Evolutionary conservation across 345 rosid species (phyloP).

Genomic region (Trapa bicornis): DNA sequence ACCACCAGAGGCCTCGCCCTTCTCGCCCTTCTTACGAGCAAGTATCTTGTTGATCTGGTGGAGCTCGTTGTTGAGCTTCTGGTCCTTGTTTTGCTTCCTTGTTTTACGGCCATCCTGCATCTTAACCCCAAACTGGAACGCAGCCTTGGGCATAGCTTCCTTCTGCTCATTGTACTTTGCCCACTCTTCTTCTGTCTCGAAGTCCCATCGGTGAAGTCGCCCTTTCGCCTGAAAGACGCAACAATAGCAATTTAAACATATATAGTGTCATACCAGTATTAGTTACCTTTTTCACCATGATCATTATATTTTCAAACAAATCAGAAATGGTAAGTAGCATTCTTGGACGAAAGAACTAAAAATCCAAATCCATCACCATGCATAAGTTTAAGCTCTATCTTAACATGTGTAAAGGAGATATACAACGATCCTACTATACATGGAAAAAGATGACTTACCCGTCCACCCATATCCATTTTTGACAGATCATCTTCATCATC

Average conservation of each 20-base stretch:
- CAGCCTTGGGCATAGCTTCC: constrained; percentile 99
- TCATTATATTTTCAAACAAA: too few relatives aligned
- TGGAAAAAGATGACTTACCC: constrained; percentile 33
- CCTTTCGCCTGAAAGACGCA: constrained; percentile 62
- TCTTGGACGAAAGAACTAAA: not conserved
- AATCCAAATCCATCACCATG: not conserved
- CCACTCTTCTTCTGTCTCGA: constrained; percentile 99
- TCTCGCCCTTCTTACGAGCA: constrained; percentile 78
- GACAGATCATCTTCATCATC: constrained; percentile 92
- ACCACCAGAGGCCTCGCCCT: constrained; percentile 39
- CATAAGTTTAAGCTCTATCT: not conserved
- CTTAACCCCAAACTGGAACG: constrained; percentile 96
- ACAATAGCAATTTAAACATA: not conserved
- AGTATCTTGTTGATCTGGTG: constrained; percentile 86
- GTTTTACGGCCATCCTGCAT: constrained; percentile 99
- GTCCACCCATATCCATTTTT: constrained; percentile 99
- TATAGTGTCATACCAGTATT: not conserved
- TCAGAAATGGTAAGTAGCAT: not conserved
- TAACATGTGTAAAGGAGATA: too few relatives aligned
- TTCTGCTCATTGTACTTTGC: constrained; percentile 92
- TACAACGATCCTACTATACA: not conserved
- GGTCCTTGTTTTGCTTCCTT: constrained; percentile 87
- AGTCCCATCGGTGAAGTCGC: constrained; percentile 93
- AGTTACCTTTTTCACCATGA: not conserved
- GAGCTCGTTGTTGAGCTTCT: constrained; percentile 80